Evolutionary conservation across 1,284 basidiomycete genomes (phyloP), one percentile per base, ranked within the genome.

Genomic region (Leccinum subrobustum): DNA sequence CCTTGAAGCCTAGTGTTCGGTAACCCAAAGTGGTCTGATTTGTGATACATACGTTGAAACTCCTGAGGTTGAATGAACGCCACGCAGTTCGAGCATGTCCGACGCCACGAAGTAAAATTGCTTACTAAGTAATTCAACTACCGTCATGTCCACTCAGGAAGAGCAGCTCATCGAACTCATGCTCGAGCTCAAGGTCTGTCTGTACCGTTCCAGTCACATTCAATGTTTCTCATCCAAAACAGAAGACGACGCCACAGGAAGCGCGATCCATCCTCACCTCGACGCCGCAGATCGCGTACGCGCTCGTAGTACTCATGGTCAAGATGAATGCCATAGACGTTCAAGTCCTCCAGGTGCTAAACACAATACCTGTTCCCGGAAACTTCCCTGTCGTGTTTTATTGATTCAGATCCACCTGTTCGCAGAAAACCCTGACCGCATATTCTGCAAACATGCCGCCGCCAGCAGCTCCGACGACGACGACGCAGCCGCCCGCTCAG

Each of bases 231-330:
- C 14, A 14, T 23, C 3, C 1, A 27, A 27, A 56, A 39, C 65
- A 91, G 87, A 89, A 87, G 83, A 88, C 89, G 1, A 87, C 87
- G 1, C 86, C 89, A 50, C 82, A 83, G 25, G 83, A 88, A 50
- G 88, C 88, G 3, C 79, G 82, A 33, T 77, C 79, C 29, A 88
- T 92, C 64, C 78, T 92, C 48, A 88, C 87, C 64, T 78, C 79
- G 11, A 87, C 89, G 63, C 89, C 90, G 0, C 83, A 84, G 59
- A 89, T 92, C 60, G 85, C 89, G 0, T 91, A 89, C 71, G 88
- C 87, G 1, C 76, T 92, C 1, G 87, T 91, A 61, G 80, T 81
- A 1, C 81, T 91, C 44, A 89, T 92, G 87, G 87, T 89, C 16
- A 84, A 83, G 61, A 83, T 92, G 75, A 85, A 87, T 60, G 87